Evolutionary conservation across 2,329 filamentous ascomycete species (phyloP).

Genomic region (Colletotrichum falcatum): DNA sequence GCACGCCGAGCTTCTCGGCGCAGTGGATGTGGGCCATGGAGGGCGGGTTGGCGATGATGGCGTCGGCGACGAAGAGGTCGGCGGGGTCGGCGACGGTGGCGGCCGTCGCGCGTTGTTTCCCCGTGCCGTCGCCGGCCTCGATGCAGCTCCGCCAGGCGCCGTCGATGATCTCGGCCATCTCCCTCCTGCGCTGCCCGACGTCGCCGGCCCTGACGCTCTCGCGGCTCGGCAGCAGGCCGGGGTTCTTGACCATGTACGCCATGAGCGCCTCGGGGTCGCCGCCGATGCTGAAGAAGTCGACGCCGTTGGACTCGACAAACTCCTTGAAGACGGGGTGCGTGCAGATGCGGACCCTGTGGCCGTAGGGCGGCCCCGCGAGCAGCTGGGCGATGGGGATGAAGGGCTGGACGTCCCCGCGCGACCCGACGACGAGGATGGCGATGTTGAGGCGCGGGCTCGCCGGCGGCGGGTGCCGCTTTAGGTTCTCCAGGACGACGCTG

Average conservation of each 20-base stretch:
- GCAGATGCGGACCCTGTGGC: conserved; percentile 67
- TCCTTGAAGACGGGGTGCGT: conserved; percentile 66
- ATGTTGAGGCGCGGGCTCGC: conserved; percentile 47
- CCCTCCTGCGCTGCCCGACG: conserved; percentile 49
- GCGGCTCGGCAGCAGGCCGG: conserved; percentile 52
- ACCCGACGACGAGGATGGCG: conserved; percentile 51
- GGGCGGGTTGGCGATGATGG: conserved; percentile 66
- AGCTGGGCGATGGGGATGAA: conserved; percentile 68
- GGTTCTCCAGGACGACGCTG: conserved; percentile 25
- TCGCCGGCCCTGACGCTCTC: conserved; percentile 53
- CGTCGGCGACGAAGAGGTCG: conserved; percentile 63
- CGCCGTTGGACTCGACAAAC: conserved; percentile 63
- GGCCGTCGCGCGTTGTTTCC: conserved; percentile 45
- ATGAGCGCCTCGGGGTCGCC: conserved; percentile 65
- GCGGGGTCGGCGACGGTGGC: conserved; percentile 44
- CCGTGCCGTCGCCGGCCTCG: conserved; percentile 51
- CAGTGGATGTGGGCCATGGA: conserved; percentile 65
- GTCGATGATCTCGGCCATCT: conserved; percentile 54
- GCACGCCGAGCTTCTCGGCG: conserved; percentile 61
- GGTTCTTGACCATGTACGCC: conserved; percentile 57
- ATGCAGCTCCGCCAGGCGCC: conserved; percentile 54
- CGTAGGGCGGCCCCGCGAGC: conserved; percentile 50
- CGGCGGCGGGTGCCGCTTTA: conserved; percentile 13
- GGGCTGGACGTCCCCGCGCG: conserved; percentile 57
- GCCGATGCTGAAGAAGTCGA: conserved; percentile 70